phyloP scores from a whole-genome alignment of 306 rosid genomes.

The Acmispon strigosus region DNA sequence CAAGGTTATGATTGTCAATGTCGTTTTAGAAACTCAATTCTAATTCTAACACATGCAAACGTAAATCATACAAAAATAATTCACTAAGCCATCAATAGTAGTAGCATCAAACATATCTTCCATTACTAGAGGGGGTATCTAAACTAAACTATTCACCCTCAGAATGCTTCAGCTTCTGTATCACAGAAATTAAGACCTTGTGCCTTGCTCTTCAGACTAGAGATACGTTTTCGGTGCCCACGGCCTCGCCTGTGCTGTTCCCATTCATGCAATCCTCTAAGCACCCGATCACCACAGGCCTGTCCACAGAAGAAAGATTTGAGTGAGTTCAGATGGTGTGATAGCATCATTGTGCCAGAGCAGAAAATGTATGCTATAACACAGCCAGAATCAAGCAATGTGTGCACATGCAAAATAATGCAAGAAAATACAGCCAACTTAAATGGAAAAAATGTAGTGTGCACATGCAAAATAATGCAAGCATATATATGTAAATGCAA shows the following conservation, averaged over 20 bases:
- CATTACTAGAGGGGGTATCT: not conserved
- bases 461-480: not conserved
- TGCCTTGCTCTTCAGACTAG: conserved; percentile 49
- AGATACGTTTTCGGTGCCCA: conserved; percentile 69
- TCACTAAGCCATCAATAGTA: not conserved
- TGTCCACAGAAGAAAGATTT: conserved; percentile 24
- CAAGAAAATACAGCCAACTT: not conserved
- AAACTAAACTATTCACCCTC: not conserved
- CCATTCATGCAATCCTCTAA: conserved; percentile 88
- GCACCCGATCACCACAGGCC: conserved; percentile 82
- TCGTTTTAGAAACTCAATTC: no score
- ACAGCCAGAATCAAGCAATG: not conserved
- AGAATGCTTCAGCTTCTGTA: conserved; percentile 21
- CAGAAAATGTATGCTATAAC: not conserved
- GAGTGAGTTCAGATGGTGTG: not conserved
- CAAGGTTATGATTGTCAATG: no score
- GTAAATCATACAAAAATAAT: no score
- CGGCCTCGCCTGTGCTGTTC: conserved; percentile 83
- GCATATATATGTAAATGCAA: not conserved
- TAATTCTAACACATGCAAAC: no score
- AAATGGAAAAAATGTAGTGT: not conserved
- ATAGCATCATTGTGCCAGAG: not conserved
- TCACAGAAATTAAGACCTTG: conserved; percentile 7
- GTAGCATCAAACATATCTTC: not conserved
- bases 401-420: no score